Evolutionary conservation across 2,329 filamentous ascomycete species (phyloP), one percentile per base, ranked within the genome.

Genomic region (Colletotrichum falcatum): DNA sequence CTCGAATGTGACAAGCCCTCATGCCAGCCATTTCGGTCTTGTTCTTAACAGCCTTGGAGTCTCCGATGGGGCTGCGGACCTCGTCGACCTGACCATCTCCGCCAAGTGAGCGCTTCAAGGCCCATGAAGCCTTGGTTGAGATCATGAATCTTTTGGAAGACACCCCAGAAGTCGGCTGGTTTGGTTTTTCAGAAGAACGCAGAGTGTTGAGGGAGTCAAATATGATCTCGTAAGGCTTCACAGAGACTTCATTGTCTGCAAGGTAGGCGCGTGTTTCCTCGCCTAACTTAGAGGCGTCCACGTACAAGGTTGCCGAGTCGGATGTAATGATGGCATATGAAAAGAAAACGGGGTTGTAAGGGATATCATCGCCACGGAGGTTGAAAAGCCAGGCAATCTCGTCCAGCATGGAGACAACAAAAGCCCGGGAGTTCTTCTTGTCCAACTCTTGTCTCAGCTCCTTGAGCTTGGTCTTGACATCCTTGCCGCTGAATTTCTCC

Each of bases 331-430:
- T 88, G 54, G 95, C 95, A 77, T 98, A 99, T 20, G 95, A 96
- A 82, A 98, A 98, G 85, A 99, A 98, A 60, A 99, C 96, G 0
- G 96, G 96, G 78, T 99, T 99, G 84, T 96, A 99, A 0, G 94
- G 94, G 74, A 99, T 98, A 79, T 98, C 96, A 79, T 88, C 96
- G 75, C 96, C 96, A 75, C 96, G 91, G 59, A 99, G 84, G 81
- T 99, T 99, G 85, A 98, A 98, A n/a, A 99, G 87, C 96, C 96
- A 99, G 14, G 96, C 96, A 76, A 98, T 90, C 81, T 99, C 96
- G 77, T 99, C 96, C 53, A 99, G 89, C 91, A 97, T 95, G 7
- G 95, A 98, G 55, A 98, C 89, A 59, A 98, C 90, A 75, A 98
- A 94, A 1, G 94, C 95, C 23, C 91, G 88, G 7, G 91, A 92